Base-by-base conservation (phyloP, 805 yeast genomes). In the Wickerhamomyces chaumierensis region DNA sequence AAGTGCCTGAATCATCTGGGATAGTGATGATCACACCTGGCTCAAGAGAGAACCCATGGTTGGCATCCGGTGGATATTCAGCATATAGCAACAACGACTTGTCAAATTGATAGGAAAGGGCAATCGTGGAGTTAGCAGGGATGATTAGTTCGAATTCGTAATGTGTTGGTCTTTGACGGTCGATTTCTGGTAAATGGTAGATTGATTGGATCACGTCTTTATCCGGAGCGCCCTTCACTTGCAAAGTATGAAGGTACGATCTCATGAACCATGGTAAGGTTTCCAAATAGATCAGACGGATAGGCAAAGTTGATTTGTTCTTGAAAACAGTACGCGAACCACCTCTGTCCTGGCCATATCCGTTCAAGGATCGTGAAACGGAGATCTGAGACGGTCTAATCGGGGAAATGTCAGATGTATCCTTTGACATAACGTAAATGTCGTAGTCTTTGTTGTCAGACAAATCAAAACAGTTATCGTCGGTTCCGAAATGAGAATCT, bases 41-140 rank as follows among this genome's bases (percentile, higher is more conserved):
- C 18, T 92, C 92, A 34, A 92, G 76, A 42, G 88, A 90, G 60
- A 92, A 92, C 1, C 98, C 98, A 51, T 92, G 96, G 56, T 92
- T 92, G 2, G 98, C 97, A 65, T 92, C 98, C 1, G 98, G 98
- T n/a, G 98, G 98, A 53, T 92, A 92, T 56, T 92, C 97, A 3
- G 87, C 82, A 43, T 83, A 78, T 41, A 80, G 70, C 23, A 92
- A 66, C 55, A 92, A 66, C 0, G 95, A 78, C 57, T 88, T 92
- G 55, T 92, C 97, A 54, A 90, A 88, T 40, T 79, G 73, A 55
- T 83, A 83, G 3, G 81, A 75, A 38, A 86, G 48, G 1, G 80
- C 69, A 34, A 82, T 56, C 6, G 77, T 67, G 13, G 78, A 66
- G 3, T 65, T 53, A 2, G 88, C 71, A 0, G 96, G 96, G 3